Percentiles rank a stretch among this genome's conserved stretches.
These are phyloP conservation scores for Laguncularia racemosa DNA, from an alignment of 345 rosid genomes.

Conservation along the genomic window DNA sequence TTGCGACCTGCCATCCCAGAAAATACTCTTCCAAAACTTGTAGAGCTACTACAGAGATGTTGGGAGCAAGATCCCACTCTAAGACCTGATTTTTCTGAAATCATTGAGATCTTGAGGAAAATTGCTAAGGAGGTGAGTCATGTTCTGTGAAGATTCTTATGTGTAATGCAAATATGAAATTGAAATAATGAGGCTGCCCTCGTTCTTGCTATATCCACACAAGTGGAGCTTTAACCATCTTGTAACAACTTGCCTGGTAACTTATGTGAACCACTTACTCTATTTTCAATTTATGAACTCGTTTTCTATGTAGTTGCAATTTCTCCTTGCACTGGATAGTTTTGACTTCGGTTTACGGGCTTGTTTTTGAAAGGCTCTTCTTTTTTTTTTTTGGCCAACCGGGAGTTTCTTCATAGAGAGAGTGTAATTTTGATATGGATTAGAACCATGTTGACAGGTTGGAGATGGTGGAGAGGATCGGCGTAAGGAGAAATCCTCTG, in stretches of 20 bases:
- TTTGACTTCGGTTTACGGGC: neutral
- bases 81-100: slow-evolving; percentile 89
- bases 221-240: no score
- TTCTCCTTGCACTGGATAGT: no score
- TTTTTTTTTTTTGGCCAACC: no score
- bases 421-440: neutral
- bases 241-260: no score
- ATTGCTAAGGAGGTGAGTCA: slow-evolving; percentile 68
- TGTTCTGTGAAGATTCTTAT: neutral
- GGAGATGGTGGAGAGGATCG: slow-evolving; percentile 62
- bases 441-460: slow-evolving; percentile 30
- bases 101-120: slow-evolving; percentile 50
- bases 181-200: no score
- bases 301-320: no score
- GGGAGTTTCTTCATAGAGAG: no score
- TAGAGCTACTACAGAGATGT: slow-evolving; percentile 58
- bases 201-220: no score
- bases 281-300: no score
- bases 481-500: slow-evolving; percentile 57
- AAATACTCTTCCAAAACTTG: slow-evolving; percentile 52
- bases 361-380: neutral
- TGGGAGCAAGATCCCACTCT: slow-evolving; percentile 87
- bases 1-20: slow-evolving; percentile 78
- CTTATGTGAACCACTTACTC: no score
- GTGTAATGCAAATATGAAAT: no score